phyloP scores from a whole-genome alignment of 2,329 filamentous ascomycete genomes.

The Diaporthe citriasiana region DNA sequence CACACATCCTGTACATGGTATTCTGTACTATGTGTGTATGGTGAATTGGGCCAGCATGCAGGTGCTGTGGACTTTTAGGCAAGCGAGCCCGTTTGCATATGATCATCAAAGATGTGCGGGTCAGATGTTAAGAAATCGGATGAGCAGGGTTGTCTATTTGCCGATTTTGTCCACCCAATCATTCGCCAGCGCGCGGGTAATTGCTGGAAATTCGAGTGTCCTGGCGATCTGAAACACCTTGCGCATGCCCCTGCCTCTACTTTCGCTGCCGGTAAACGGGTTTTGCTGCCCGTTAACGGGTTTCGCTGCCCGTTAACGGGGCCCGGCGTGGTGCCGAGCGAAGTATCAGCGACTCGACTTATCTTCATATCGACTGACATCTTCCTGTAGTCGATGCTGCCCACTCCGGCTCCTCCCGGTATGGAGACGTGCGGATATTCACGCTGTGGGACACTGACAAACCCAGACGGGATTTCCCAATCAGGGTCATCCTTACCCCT shows the following conservation, averaged over 20 bases:
- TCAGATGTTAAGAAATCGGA: constrained; percentile 39
- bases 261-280: constrained; percentile 6
- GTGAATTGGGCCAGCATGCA: constrained; percentile 31
- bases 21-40: constrained; percentile 17
- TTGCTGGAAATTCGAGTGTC: constrained; percentile 32
- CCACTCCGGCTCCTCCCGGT: not conserved
- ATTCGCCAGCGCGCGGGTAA: constrained; percentile 17
- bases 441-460: constrained; percentile 14
- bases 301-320: constrained; percentile 7
- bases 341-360: not conserved
- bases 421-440: constrained; percentile 18
- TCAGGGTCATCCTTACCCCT: not conserved
- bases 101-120: constrained; percentile 43
- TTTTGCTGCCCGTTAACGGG: constrained; percentile 5
- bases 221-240: constrained; percentile 28
- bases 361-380: not conserved
- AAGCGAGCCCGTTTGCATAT: constrained; percentile 37
- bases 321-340: not conserved
- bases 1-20: constrained; percentile 2
- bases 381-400: not conserved
- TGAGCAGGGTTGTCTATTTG: constrained; percentile 19
- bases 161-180: constrained; percentile 34
- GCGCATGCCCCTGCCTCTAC: constrained; percentile 8
- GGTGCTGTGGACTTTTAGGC: constrained; percentile 35
- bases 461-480: constrained; percentile 21